Percentiles rank a stretch among this genome's conserved stretches.
phyloP scores from a whole-genome alignment of 176 grass and related monocot species.

The Cocos nucifera region DNA sequence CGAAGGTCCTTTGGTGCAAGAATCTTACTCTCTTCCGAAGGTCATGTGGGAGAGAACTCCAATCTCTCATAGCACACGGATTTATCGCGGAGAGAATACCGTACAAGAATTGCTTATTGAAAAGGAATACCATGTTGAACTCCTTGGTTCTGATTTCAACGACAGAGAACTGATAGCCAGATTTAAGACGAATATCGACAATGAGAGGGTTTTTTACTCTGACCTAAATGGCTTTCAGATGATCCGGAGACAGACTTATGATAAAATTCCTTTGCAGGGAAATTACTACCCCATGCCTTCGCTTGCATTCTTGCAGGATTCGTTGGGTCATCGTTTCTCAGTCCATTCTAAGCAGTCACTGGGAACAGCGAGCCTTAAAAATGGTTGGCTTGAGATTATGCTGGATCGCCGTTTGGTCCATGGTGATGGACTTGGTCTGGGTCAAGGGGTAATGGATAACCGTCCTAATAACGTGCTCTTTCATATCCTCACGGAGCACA shows the following conservation, averaged over 20 bases:
- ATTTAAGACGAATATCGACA: conserved; percentile 92
- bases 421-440: conserved; percentile 85
- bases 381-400: conserved; percentile 98
- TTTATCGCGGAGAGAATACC: conserved; percentile 54
- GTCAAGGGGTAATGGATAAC: conserved; percentile 95
- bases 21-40: conserved; percentile 77
- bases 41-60: conserved; percentile 60
- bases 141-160: conserved; percentile 62
- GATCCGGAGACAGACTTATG: conserved; percentile 82
- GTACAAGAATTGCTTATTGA: conserved; percentile 81
- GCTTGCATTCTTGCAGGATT: conserved; percentile 84
- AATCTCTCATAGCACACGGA: conserved; percentile 75
- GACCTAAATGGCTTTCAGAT: conserved; percentile 99
- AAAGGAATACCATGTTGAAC: conserved; percentile 97
- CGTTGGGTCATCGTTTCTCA: conserved; percentile 65
- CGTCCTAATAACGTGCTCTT: conserved; percentile 70
- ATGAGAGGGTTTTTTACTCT: conserved; percentile 79
- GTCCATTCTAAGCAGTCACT: conserved; percentile 90
- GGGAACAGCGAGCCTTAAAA: conserved; percentile 76
- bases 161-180: conserved; percentile 79
- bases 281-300: conserved; percentile 99
- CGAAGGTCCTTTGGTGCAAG: conserved; percentile 80
- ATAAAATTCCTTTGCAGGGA: conserved; percentile 94
- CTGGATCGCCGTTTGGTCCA: conserved; percentile 77
- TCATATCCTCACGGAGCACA: conserved; percentile 75